Conservation (phyloP, 2,329 filamentous ascomycete genomes). For the Xylaria sp. region DNA sequence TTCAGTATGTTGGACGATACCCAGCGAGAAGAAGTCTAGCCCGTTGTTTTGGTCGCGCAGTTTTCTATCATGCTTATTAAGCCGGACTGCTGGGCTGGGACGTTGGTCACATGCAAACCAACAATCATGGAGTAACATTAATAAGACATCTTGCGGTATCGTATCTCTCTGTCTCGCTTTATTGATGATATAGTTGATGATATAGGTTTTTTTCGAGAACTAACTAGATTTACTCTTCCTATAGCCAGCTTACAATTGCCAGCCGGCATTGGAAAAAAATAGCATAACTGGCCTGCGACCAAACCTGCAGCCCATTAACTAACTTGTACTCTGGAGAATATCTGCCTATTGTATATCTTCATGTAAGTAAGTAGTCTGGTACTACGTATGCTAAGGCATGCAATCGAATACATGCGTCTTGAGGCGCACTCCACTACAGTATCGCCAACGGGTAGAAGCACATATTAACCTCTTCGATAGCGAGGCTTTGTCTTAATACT, state of each 20-base stretch:
- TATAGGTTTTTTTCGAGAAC: neutral
- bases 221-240: neutral
- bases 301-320: neutral
- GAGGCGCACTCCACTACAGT: neutral
- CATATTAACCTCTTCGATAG: neutral
- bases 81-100: neutral
- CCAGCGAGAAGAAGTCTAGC: neutral
- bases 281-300: neutral
- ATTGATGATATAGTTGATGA: neutral
- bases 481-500: neutral
- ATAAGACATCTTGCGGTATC: slow-evolving; percentile 4
- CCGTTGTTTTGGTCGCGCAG: neutral
- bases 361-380: neutral
- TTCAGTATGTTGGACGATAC: neutral
- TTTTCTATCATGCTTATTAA: neutral
- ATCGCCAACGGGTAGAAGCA: neutral
- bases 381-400: neutral
- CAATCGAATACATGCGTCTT: neutral
- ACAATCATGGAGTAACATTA: neutral
- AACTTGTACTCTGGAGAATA: too few species aligned
- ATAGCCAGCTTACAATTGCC: neutral
- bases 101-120: neutral
- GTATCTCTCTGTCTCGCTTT: neutral
- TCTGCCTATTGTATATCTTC: too few species aligned
- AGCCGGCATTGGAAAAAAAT: slow-evolving; percentile 7